Percentiles rank a stretch among this genome's conserved stretches.
phyloP scores from a whole-genome alignment of 768 basidiomycete species.

The Tricholomella constricta region DNA sequence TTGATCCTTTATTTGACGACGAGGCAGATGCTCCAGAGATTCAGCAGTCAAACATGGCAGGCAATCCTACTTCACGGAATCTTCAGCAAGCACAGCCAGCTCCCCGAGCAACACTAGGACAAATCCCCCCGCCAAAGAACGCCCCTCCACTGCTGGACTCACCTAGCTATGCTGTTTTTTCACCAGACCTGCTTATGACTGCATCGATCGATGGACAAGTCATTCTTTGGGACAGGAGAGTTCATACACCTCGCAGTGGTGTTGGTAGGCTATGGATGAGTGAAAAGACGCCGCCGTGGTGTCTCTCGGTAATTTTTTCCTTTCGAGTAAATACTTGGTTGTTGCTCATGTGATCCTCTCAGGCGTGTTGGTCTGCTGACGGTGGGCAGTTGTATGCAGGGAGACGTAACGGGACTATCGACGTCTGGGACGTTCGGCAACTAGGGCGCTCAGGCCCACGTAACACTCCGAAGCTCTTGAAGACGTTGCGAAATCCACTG shows the following conservation, averaged over 20 bases:
- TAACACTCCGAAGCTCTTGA: conserved; percentile 75
- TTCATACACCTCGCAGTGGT: conserved; percentile 60
- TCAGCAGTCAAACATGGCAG: conserved; percentile 5
- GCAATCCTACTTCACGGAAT: conserved; percentile 12
- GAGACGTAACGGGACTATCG: conserved; percentile 85
- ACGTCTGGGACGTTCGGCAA: conserved; percentile 93
- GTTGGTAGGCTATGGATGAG: conserved; percentile 87
- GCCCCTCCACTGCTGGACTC: conserved; percentile 75
- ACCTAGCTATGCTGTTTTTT: conserved; percentile 61
- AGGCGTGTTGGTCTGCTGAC: conserved; percentile 95
- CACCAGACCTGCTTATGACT: conserved; percentile 84
- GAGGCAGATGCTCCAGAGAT: conserved; percentile 54
- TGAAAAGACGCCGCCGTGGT: conserved; percentile 95
- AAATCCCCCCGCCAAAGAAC: conserved; percentile 65
- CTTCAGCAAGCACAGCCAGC: conserved; percentile 18
- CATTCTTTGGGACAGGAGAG: conserved; percentile 87
- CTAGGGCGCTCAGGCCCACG: conserved; percentile 63
- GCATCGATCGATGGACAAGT: conserved; percentile 92
- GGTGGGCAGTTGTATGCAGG: conserved; percentile 91
- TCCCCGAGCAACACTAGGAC: conserved; percentile 32
- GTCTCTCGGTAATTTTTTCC: conserved; percentile 74
- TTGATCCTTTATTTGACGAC: conserved; percentile 90
- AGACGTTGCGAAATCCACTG: conserved; percentile 80
- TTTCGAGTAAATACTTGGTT: not conserved
- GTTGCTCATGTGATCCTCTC: not conserved